Evolutionary conservation across 2,329 filamentous ascomycete species (phyloP), one percentile per base, ranked within the genome.

Genomic region (Periconia macrospinosa): DNA sequence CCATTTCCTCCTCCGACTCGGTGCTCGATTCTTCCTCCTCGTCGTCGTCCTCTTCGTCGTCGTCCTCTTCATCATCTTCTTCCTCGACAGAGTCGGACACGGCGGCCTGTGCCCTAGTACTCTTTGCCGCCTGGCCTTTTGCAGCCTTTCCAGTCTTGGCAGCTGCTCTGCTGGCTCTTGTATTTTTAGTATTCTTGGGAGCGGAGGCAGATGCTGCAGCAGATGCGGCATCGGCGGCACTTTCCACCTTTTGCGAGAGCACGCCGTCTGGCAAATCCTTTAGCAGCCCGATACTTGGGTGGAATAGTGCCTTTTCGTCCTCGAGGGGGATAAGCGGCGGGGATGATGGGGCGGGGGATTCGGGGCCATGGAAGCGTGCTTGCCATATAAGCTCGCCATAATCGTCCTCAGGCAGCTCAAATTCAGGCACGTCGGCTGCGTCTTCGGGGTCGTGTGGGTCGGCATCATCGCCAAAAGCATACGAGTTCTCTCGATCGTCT

Each of bases 401-500:
- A 3, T 75, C 74, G n/a, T 75, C 73, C 20, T 73, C 73, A 2
- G 77, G 77, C 11, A 79, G 68, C 47, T 72, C 67, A 48, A 80
- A 80, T 8, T 75, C 74, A 23, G 69, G 69, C 13, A 72, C 56
- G 8, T 55, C 54, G 30, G 49, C 57, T 13, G 67, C 68, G 3
- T 72, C 71, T 7, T 72, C 67, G 9, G 69, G 74, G 53, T 75
- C 73, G 41, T 70, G 61, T 17, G 55, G 72, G 27, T 86, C 84
- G 33, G 88, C 85, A 30, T 82, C 80, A 30, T 80, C 78, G 35
- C 84, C 80, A 56, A 81, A 80, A 46, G 78, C 75, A n/a, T 81
- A 72, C 2, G 82, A 78, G 56, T 85, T 80, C 72, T 87, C 93
- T 65, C 92, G 86, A 70, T 96, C 91, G 74, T 97, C 91, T 54